Percentiles rank a stretch among this genome's conserved stretches.
Evolutionary conservation across 2,329 filamentous ascomycete species (phyloP).

Genomic region (Hypoxylon sp.): DNA sequence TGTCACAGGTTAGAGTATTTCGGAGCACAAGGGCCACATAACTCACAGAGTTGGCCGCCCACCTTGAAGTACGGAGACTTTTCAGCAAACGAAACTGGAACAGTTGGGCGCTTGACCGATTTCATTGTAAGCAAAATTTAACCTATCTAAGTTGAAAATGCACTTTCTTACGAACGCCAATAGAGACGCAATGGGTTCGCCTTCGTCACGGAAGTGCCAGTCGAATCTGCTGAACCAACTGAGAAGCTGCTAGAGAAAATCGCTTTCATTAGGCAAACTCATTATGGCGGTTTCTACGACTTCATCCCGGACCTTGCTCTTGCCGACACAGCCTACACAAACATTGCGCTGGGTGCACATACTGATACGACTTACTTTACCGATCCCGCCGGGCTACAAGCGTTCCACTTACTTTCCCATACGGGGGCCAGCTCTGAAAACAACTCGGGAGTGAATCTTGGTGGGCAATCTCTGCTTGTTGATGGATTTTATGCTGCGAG

Average conservation of each 20-base stretch:
- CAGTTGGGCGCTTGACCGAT: constrained; percentile 73
- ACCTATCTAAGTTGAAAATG: not conserved
- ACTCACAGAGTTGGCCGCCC: constrained; percentile 64
- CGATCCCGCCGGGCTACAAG: constrained; percentile 90
- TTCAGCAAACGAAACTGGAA: constrained; percentile 67
- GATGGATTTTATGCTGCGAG: constrained; percentile 85
- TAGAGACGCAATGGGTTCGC: constrained; percentile 81
- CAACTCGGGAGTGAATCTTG: constrained; percentile 57
- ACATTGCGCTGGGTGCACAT: constrained; percentile 84
- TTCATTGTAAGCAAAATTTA: constrained; percentile 66
- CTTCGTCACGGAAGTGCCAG: constrained; percentile 79
- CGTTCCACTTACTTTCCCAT: constrained; percentile 92
- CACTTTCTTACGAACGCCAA: constrained; percentile 33
- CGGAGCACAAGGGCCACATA: constrained; percentile 54
- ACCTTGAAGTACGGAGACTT: constrained; percentile 72
- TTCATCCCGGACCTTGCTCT: constrained; percentile 90
- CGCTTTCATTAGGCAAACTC: constrained; percentile 88
- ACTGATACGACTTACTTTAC: constrained; percentile 98
- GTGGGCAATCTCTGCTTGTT: constrained; percentile 85
- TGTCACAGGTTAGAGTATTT: constrained; percentile 44
- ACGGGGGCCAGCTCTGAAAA: constrained; percentile 49
- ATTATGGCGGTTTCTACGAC: constrained; percentile 86
- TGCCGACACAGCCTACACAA: constrained; percentile 94
- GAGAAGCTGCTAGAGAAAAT: constrained; percentile 83
- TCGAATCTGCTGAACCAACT: constrained; percentile 76